Conservation (phyloP, 306 rosid species). For the Gastrolobium villosum region DNA sequence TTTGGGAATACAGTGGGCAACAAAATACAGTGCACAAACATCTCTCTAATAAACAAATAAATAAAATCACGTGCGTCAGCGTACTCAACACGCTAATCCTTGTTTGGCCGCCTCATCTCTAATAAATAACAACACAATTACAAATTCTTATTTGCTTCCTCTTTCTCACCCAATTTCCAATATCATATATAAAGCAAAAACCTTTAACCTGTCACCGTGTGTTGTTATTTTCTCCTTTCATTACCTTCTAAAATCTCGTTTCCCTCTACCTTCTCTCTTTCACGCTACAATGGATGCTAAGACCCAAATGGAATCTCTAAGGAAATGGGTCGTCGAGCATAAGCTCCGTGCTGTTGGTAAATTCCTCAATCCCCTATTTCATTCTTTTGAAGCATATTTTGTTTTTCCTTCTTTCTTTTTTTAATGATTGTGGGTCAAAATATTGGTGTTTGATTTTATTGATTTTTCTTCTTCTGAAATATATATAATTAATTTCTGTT, state of each 20-base stretch:
- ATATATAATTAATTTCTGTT: not conserved
- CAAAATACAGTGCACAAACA: not conserved
- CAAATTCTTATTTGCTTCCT: slow-evolving; percentile 56
- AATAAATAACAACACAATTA: slow-evolving; percentile 5
- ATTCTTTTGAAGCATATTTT: not conserved
- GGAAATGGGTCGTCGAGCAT: slow-evolving; percentile 89
- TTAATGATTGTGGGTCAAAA: not conserved
- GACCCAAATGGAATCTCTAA: slow-evolving; percentile 64
- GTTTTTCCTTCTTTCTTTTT: not conserved
- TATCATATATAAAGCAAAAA: not conserved
- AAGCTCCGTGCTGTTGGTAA: slow-evolving; percentile 96
- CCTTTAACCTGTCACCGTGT: not conserved
- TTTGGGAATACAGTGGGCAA: slow-evolving; percentile 2
- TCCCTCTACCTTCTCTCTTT: not conserved
- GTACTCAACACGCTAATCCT: not conserved
- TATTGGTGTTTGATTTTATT: not conserved
- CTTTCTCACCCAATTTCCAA: not conserved
- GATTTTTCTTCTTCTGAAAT: not conserved
- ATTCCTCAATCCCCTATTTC: not conserved
- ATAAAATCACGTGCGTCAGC: not conserved
- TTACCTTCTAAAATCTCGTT: not conserved
- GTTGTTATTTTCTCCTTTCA: not conserved
- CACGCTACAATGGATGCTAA: slow-evolving; percentile 70
- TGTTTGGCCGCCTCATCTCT: not conserved
- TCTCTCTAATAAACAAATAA: no score